These are phyloP conservation scores for Ilyonectria mors-panacis DNA, from an alignment of 2,329 filamentous ascomycete species.

Conservation along the genomic window DNA sequence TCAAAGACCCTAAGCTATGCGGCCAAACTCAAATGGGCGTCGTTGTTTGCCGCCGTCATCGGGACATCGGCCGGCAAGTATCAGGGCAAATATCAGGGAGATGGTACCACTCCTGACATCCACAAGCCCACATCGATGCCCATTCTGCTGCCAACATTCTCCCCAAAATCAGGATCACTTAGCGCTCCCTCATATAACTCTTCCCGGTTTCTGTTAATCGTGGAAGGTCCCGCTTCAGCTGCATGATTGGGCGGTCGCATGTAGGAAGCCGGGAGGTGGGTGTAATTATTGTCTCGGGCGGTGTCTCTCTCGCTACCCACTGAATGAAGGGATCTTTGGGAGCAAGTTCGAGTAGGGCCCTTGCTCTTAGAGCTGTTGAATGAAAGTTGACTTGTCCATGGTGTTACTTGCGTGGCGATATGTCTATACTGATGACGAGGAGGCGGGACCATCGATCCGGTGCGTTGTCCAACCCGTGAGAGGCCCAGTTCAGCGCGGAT, in stretches of 20 bases:
- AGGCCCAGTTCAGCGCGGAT: no score
- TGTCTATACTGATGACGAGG: background rate
- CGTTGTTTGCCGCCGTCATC: background rate
- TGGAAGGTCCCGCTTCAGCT: constrained; percentile 9
- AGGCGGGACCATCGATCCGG: background rate
- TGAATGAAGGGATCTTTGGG: background rate
- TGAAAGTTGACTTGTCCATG: background rate
- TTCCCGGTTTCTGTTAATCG: background rate
- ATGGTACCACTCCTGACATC: background rate
- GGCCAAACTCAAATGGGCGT: background rate
- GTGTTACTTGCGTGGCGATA: background rate
- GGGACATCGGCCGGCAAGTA: background rate
- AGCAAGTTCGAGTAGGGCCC: background rate
- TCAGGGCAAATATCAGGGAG: background rate
- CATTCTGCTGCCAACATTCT: background rate
- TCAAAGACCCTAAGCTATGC: background rate
- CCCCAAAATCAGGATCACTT: background rate
- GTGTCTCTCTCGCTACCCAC: background rate
- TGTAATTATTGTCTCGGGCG: background rate
- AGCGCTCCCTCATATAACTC: background rate
- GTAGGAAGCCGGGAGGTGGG: background rate
- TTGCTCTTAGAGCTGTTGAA: background rate
- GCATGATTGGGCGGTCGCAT: background rate
- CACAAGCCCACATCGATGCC: constrained; percentile 9
- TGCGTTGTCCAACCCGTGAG: background rate